Base-by-base conservation (phyloP, 83 land plant genomes). In the Diphasiastrum complanatum region DNA sequence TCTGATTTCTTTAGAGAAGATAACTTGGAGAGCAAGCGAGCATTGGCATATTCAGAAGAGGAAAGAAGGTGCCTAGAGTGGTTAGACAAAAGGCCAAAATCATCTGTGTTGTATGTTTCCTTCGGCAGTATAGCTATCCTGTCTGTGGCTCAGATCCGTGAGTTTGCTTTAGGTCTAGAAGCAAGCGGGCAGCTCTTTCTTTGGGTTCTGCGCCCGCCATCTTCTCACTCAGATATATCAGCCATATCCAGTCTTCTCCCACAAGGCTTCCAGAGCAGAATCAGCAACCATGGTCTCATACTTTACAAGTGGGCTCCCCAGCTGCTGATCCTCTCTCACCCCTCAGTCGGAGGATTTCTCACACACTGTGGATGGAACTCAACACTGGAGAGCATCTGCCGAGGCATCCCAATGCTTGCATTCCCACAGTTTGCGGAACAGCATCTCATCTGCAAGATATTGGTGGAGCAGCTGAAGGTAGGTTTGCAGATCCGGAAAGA, bases 291-390 rank as follows among this genome's bases (percentile, higher is more conserved):
- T 8, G 70, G 70, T 2, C 43, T 56, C 31, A 63, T 67, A 0
- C 29, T 28, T 1, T n/a, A 30, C 2, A 63, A 50, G 14, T 67
- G 70, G 70, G 63, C 51, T 2, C 70, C 70, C 18, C 70, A 67
- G 51, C 70, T 55, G 2, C 10, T 1, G 5, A 46, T 67, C 19
- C 22, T 67, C 0, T 41, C 35, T 1, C 70, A 67, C 47, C 65
- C 65, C 5, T 23, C 64, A 19, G 20, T 57, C 8, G 51, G 51
- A n/a, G 70, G 37, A 0, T 67, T 56, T 23, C 8, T 67, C 50
- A 46, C 63, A 12, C 70, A 67, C 12, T 67, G 70, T 46, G 70
- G 70, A 0, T 67, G 70, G 70, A 67, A 67, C 16, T 67, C 70
- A 1, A 58, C 38, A 4, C 12, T 67, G 63, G 70, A 67, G 51